Percentiles rank a stretch among this genome's conserved stretches.
Conservation (phyloP, 306 rosid genomes). For the Rosa lucieae region DNA sequence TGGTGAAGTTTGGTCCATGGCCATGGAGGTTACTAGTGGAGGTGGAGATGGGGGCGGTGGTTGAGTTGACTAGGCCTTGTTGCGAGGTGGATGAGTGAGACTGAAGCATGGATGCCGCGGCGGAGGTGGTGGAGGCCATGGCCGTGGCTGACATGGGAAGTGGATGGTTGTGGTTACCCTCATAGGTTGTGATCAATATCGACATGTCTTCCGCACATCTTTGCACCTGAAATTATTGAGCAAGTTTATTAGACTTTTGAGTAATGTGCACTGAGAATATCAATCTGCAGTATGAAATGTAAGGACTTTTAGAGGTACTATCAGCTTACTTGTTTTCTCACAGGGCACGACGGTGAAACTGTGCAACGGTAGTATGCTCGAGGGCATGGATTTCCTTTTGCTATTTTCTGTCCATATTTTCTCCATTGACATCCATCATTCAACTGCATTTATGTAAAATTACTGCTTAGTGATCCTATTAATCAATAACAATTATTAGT, state of each 20-base stretch:
- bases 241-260: neutral
- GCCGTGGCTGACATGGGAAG: slow-evolving; percentile 66
- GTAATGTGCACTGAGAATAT: neutral
- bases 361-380: slow-evolving; percentile 80
- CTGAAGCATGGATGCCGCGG: slow-evolving; percentile 65
- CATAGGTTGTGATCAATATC: slow-evolving; percentile 68
- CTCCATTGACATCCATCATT: slow-evolving; percentile 91
- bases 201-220: slow-evolving; percentile 69
- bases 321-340: slow-evolving; percentile 62
- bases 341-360: slow-evolving; percentile 60
- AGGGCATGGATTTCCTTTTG: slow-evolving; percentile 89
- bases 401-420: slow-evolving; percentile 81
- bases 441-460: slow-evolving; percentile 40
- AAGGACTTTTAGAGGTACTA: neutral
- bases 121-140: slow-evolving; percentile 69
- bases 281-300: neutral
- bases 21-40: slow-evolving; percentile 20
- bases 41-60: slow-evolving; percentile 26
- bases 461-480: neutral
- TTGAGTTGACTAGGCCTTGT: slow-evolving; percentile 23
- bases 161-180: slow-evolving; percentile 73
- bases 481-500: neutral
- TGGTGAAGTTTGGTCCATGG: slow-evolving; percentile 29
- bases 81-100: slow-evolving; percentile 44
- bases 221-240: slow-evolving; percentile 52